These are phyloP conservation scores for Cyclospora cayetanensis DNA, from an alignment of 169 alveolate genomes.

Conservation along the genomic window DNA sequence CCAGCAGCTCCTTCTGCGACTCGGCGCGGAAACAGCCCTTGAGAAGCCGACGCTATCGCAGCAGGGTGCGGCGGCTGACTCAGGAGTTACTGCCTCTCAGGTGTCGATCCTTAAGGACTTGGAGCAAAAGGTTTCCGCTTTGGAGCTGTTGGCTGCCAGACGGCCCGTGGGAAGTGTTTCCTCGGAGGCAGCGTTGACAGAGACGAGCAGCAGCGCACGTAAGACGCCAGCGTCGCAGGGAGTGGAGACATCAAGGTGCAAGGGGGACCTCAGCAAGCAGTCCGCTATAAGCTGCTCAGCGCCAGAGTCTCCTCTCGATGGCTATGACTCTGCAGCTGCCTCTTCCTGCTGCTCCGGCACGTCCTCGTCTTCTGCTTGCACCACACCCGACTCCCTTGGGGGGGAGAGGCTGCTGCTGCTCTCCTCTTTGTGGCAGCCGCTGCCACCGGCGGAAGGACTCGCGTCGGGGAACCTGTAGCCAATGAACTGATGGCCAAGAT, in stretches of 20 bases:
- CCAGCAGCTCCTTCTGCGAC: constrained; percentile 20
- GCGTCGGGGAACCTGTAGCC: no score
- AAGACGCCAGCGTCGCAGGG: background rate
- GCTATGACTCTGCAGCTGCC: background rate
- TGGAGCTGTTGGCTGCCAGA: background rate
- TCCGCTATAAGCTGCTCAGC: background rate
- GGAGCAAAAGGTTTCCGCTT: constrained; percentile 6
- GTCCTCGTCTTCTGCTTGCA: constrained; percentile 26
- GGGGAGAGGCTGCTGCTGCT: constrained; percentile 56
- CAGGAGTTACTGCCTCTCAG: background rate
- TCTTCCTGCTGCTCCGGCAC: constrained; percentile 17
- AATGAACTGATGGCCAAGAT: no score
- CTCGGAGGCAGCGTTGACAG: background rate
- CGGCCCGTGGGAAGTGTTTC: background rate
- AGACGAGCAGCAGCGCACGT: constrained; percentile 5
- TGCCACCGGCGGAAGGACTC: constrained; percentile 34
- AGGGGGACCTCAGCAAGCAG: background rate
- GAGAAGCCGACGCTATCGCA: background rate
- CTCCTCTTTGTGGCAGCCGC: constrained; percentile 46
- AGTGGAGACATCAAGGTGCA: background rate
- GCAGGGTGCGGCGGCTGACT: background rate
- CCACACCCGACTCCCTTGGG: constrained; percentile 22
- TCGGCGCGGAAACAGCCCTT: background rate
- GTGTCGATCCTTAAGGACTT: background rate
- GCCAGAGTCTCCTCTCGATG: constrained; percentile 21